A percentile compares a stretch with the other conserved stretches of the same genome.
Evolutionary conservation across 768 basidiomycete genomes (phyloP).

Genomic region (Lepiota brunneoincarnata): DNA sequence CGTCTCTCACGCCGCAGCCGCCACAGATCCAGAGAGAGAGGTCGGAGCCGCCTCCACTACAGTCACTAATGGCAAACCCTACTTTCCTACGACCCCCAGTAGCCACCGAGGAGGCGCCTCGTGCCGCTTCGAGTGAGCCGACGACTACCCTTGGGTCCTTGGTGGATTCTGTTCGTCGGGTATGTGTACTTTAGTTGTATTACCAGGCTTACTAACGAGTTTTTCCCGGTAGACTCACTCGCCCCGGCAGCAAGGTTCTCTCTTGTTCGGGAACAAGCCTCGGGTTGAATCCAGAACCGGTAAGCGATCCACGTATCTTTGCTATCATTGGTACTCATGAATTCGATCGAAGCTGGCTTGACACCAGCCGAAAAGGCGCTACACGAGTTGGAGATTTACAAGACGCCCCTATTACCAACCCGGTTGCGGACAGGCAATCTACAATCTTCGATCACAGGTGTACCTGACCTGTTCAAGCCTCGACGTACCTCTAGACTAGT

Average conservation of each 20-base stretch:
- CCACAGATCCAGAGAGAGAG: constrained; percentile 28
- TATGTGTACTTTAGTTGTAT: constrained; percentile 30
- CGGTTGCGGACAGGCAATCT: constrained; percentile 39
- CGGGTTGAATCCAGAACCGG: constrained; percentile 23
- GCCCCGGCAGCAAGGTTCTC: constrained; percentile 51
- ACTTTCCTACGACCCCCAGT: constrained; percentile 64
- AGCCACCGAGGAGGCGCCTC: constrained; percentile 22
- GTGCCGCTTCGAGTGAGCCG: constrained; percentile 14
- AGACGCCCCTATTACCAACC: constrained; percentile 73
- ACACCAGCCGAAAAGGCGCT: constrained; percentile 65
- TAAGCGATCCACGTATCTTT: constrained; percentile 18
- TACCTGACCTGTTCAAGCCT: constrained; percentile 65
- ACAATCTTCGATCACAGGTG: constrained; percentile 34
- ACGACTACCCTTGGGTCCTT: constrained; percentile 59
- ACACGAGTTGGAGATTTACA: constrained; percentile 74
- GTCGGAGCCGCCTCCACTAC: constrained; percentile 71
- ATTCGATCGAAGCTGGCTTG: constrained; percentile 18
- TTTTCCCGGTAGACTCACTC: constrained; percentile 38
- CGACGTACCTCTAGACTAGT: constrained; percentile 39
- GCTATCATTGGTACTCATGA: neutral
- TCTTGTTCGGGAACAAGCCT: constrained; percentile 41
- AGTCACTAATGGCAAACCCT: constrained; percentile 60
- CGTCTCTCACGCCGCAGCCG: constrained; percentile 71
- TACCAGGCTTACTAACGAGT: constrained; percentile 9
- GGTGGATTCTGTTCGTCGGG: constrained; percentile 52